phyloP scores from a whole-genome alignment of 805 yeast species.

The Maudiozyma barnettii region DNA sequence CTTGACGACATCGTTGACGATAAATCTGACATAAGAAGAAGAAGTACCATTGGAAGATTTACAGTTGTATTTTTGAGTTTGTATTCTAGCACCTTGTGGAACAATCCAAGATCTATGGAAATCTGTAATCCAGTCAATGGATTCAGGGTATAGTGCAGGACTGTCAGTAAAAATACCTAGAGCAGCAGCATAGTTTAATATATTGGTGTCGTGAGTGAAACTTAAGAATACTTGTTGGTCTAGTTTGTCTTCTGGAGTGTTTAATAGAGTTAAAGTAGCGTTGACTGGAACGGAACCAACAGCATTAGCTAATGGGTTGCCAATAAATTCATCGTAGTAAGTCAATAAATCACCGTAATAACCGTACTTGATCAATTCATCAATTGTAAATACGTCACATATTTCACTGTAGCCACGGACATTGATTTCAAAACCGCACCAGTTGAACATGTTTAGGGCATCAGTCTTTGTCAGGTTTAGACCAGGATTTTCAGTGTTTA shows the following conservation, averaged over 20 bases:
- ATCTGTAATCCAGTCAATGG: slow-evolving; percentile 16
- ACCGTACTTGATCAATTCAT: slow-evolving; percentile 54
- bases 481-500: slow-evolving; percentile 47
- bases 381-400: slow-evolving; percentile 58
- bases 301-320: slow-evolving; percentile 46
- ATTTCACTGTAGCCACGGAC: slow-evolving; percentile 58
- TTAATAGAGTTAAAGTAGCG: slow-evolving; percentile 41
- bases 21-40: slow-evolving; percentile 34
- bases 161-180: slow-evolving; percentile 41
- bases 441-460: slow-evolving; percentile 41
- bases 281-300: slow-evolving; percentile 54
- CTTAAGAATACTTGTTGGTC: slow-evolving; percentile 51
- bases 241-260: slow-evolving; percentile 38
- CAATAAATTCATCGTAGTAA: slow-evolving; percentile 58
- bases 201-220: slow-evolving; percentile 67
- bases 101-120: slow-evolving; percentile 41
- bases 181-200: slow-evolving; percentile 53
- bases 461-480: slow-evolving; percentile 44
- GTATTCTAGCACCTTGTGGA: slow-evolving; percentile 50
- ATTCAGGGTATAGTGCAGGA: slow-evolving; percentile 34
- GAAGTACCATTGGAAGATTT: slow-evolving; percentile 17
- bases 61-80: slow-evolving; percentile 42
- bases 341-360: slow-evolving; percentile 50
- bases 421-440: slow-evolving; percentile 71
- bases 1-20: slow-evolving; percentile 46